phyloP scores from a whole-genome alignment of 805 yeast species.

The Cyberlindnera maclurae region DNA sequence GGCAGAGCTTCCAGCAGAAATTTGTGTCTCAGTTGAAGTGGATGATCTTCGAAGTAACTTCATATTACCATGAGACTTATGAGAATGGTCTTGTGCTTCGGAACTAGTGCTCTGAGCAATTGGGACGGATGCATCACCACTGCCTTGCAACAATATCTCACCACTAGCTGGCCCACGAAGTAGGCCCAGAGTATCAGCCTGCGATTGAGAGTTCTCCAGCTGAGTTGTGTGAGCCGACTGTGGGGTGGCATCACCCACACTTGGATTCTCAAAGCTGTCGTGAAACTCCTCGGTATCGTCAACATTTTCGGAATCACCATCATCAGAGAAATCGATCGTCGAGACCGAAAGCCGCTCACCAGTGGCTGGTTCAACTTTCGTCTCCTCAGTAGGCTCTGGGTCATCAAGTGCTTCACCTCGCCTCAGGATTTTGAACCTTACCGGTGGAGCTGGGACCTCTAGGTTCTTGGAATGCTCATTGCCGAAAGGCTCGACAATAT shows the following conservation, averaged over 20 bases:
- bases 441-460: constrained; percentile 7
- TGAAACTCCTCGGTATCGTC: constrained; percentile 3
- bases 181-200: constrained; percentile 9
- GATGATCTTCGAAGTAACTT: too few relatives aligned
- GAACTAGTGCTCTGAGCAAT: too few relatives aligned
- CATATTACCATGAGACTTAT: too few relatives aligned
- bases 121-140: too few relatives aligned
- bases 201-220: constrained; percentile 3
- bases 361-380: not conserved
- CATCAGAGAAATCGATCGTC: constrained; percentile 17
- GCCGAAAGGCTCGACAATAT: too few relatives aligned
- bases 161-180: constrained; percentile 4
- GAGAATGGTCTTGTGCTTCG: too few relatives aligned
- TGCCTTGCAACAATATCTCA: too few relatives aligned
- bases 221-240: constrained; percentile 11
- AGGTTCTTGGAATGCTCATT: not conserved
- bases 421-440: constrained; percentile 29
- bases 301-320: constrained; percentile 6
- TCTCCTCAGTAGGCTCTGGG: constrained; percentile 1
- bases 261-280: constrained; percentile 2
- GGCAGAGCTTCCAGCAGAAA: not conserved
- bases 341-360: constrained; percentile 11
- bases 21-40: too few relatives aligned
- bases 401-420: constrained; percentile 29
- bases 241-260: constrained; percentile 5